These are phyloP conservation scores for Nemophila menziesii DNA, from an alignment of 257 asterid genomes.

Conservation along the genomic window DNA sequence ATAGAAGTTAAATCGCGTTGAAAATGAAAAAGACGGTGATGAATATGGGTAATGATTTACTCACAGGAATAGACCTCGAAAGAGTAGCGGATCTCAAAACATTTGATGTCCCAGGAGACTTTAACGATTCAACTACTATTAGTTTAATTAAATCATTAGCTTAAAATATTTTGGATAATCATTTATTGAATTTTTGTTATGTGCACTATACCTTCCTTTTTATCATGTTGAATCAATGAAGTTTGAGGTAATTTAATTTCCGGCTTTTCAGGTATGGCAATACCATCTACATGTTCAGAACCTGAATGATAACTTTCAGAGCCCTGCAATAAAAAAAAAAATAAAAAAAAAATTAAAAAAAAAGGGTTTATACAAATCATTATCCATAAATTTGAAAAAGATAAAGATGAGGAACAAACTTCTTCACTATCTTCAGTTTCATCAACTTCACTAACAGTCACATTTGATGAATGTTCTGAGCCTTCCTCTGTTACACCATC, in stretches of 20 bases:
- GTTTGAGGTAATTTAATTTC: conserved; percentile 20
- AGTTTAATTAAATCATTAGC: conserved; percentile 19
- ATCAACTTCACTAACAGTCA: conserved; percentile 29
- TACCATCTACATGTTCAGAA: conserved; percentile 29
- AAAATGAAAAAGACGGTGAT: neutral
- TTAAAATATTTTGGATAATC: conserved; percentile 24
- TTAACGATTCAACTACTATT: conserved; percentile 17
- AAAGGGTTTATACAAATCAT: neutral
- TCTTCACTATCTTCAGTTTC: conserved; percentile 26
- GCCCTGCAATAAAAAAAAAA: conserved; percentile 56
- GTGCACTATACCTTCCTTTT: conserved; percentile 15
- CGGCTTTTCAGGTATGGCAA: conserved; percentile 21
- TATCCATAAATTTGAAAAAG: conserved; percentile 7
- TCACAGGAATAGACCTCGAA: conserved; percentile 78
- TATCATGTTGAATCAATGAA: conserved; percentile 24
- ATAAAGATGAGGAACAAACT: conserved; percentile 29
- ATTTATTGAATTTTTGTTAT: conserved; percentile 13
- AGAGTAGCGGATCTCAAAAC: conserved; percentile 35
- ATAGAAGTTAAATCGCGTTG: neutral
- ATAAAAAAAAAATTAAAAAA: too few relatives aligned
- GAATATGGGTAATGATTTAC: conserved; percentile 16
- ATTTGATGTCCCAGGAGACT: conserved; percentile 25
- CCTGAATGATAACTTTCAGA: conserved; percentile 31
- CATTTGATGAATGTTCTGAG: conserved; percentile 41
- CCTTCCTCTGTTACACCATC: conserved; percentile 41